A percentile compares a stretch with the other conserved stretches of the same genome.
Evolutionary conservation across 2,329 filamentous ascomycete genomes (phyloP).

Genomic region (Calonectria pteridis): DNA sequence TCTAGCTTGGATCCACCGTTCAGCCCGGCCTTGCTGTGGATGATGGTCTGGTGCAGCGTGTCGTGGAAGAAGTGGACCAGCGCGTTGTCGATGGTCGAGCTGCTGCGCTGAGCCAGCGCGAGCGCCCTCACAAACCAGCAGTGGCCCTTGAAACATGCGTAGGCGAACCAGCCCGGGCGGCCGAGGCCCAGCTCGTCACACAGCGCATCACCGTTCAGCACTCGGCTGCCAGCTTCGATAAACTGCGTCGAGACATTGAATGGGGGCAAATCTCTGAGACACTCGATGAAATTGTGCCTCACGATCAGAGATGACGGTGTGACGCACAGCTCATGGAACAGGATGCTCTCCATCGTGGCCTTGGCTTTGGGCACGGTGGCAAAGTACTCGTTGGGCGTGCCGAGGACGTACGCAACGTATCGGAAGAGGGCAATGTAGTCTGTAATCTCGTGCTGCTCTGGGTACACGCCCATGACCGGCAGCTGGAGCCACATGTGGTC

Average conservation of each 20-base stretch:
- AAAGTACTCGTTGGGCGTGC: constrained; percentile 44
- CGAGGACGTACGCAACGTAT: constrained; percentile 48
- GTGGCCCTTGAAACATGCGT: constrained; percentile 47
- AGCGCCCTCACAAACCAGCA: constrained; percentile 48
- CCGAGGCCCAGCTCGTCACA: constrained; percentile 52
- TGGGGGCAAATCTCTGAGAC: constrained; percentile 51
- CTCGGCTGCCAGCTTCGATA: constrained; percentile 41
- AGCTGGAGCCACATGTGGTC: constrained; percentile 72
- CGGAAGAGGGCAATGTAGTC: constrained; percentile 73
- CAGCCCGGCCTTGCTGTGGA: not conserved
- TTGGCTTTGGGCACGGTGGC: constrained; percentile 40
- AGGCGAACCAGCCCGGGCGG: constrained; percentile 43
- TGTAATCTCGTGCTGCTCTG: constrained; percentile 66
- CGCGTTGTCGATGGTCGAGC: constrained; percentile 42
- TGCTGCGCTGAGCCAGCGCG: constrained; percentile 40
- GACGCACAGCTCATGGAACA: constrained; percentile 49
- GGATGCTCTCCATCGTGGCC: constrained; percentile 50
- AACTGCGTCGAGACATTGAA: constrained; percentile 48
- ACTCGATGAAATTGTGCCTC: constrained; percentile 54
- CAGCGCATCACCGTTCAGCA: constrained; percentile 53
- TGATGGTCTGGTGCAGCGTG: constrained; percentile 40
- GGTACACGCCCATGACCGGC: constrained; percentile 72
- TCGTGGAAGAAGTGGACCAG: constrained; percentile 42
- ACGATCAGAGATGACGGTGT: constrained; percentile 51
- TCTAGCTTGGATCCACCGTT: not conserved